A percentile compares a stretch with the other conserved stretches of the same genome.
Evolutionary conservation across 495 filamentous ascomycete species (phyloP).

Genomic region (Podospora pseudoanserina): DNA sequence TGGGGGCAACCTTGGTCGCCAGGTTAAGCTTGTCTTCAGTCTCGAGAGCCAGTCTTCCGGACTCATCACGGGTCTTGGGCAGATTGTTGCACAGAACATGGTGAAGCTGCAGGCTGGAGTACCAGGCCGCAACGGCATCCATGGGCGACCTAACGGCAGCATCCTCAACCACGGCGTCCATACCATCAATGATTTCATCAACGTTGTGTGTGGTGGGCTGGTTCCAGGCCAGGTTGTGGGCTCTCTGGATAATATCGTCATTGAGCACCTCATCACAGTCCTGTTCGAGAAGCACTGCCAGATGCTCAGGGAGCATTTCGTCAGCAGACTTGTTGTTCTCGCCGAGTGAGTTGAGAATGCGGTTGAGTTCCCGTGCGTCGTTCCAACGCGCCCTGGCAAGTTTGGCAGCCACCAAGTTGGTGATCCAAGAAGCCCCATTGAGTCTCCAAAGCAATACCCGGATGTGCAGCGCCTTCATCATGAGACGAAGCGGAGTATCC

Average conservation of each 20-base stretch:
- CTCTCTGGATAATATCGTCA: slow-evolving; percentile 73
- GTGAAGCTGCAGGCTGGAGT: slow-evolving; percentile 73
- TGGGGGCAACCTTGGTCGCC: slow-evolving; percentile 72
- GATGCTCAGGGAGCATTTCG: slow-evolving; percentile 71
- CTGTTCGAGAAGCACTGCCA: slow-evolving; percentile 66
- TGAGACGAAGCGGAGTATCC: slow-evolving; percentile 75
- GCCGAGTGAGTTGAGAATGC: slow-evolving; percentile 50
- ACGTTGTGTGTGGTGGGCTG: slow-evolving; percentile 64
- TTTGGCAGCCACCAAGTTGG: slow-evolving; percentile 54
- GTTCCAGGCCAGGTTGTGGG: slow-evolving; percentile 90
- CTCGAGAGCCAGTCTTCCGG: slow-evolving; percentile 35
- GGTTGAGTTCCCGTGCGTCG: slow-evolving; percentile 64
- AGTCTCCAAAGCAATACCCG: slow-evolving; percentile 82
- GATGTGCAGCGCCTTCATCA: slow-evolving; percentile 90
- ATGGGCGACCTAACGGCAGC: slow-evolving; percentile 80
- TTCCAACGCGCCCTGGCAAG: slow-evolving; percentile 77
- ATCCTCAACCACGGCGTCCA: slow-evolving; percentile 84
- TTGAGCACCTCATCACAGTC: slow-evolving; percentile 78
- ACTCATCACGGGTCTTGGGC: slow-evolving; percentile 36
- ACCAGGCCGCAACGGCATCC: slow-evolving; percentile 89
- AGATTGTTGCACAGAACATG: slow-evolving; percentile 61
- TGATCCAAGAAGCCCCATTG: slow-evolving; percentile 26
- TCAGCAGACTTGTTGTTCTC: slow-evolving; percentile 43
- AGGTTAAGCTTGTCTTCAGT: slow-evolving; percentile 57
- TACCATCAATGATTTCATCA: slow-evolving; percentile 59